Percentiles rank a stretch among this genome's conserved stretches.
Conservation (phyloP, 805 yeast genomes). For the Candida caryicola region DNA sequence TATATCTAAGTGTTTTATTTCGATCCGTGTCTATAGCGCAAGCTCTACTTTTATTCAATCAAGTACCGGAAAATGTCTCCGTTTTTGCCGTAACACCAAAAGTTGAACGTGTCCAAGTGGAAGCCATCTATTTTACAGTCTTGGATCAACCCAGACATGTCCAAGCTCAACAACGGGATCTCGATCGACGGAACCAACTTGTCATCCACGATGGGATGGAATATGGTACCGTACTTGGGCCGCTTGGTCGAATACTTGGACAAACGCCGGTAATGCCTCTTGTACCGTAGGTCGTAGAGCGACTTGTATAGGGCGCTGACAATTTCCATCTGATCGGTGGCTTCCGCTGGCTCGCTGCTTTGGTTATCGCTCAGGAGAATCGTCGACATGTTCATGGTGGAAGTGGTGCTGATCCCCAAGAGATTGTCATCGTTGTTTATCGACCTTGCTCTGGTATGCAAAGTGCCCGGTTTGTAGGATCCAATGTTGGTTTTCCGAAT, state of each 20-base stretch:
- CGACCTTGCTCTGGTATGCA: constrained; percentile 12
- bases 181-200: constrained; percentile 38
- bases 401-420: constrained; percentile 1
- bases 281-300: constrained; percentile 33
- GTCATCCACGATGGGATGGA: constrained; percentile 38
- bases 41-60: constrained; percentile 13
- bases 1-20: too few species aligned
- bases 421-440: constrained; percentile 8
- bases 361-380: constrained; percentile 11
- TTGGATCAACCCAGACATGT: constrained; percentile 29
- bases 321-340: constrained; percentile 13
- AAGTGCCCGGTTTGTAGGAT: background rate
- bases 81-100: constrained; percentile 39
- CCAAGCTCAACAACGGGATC: constrained; percentile 32
- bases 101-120: constrained; percentile 23
- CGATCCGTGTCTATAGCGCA: too few species aligned
- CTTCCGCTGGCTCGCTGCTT: background rate
- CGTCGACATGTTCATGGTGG: constrained; percentile 16
- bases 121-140: constrained; percentile 38
- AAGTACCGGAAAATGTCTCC: constrained; percentile 40
- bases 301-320: constrained; percentile 33
- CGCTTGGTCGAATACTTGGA: constrained; percentile 9
- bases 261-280: constrained; percentile 27
- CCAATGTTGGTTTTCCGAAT: constrained; percentile 3
- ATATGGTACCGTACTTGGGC: constrained; percentile 19